phyloP scores from a whole-genome alignment of 306 rosid species.

The Dalbergia cochinchinensis region DNA sequence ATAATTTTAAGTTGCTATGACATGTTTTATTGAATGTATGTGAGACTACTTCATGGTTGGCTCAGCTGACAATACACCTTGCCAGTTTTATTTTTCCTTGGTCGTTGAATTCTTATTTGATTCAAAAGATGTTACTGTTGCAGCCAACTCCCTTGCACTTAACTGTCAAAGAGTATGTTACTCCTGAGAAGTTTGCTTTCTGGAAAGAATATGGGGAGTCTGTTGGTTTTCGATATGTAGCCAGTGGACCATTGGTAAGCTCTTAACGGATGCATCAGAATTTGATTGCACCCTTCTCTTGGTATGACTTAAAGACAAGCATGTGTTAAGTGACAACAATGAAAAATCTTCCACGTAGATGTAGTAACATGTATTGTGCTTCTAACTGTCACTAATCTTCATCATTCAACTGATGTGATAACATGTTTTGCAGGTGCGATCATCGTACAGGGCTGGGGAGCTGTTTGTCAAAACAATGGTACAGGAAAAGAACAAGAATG shows the following conservation, averaged over 20 bases:
- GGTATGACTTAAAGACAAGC: conserved; percentile 2
- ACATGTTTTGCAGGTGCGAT: conserved; percentile 73
- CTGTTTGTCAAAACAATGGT: conserved; percentile 90
- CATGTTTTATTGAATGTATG: conserved; percentile 1
- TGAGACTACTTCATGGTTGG: conserved; percentile 1
- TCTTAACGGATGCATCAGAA: conserved; percentile 29
- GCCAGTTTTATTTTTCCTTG: not conserved
- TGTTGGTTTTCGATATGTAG: conserved; percentile 92
- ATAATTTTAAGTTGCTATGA: conserved; percentile 31
- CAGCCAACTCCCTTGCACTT: conserved; percentile 97
- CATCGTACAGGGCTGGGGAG: conserved; percentile 97
- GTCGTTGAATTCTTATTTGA: conserved; percentile 1
- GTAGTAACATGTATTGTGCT: not conserved
- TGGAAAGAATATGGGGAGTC: conserved; percentile 98
- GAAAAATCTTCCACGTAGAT: not conserved
- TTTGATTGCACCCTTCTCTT: conserved; percentile 34
- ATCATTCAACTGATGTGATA: not conserved
- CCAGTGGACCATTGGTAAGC: conserved; percentile 95
- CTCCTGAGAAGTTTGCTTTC: conserved; percentile 85
- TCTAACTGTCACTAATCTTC: conserved; percentile 21
- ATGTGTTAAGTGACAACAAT: not conserved
- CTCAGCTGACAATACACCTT: conserved; percentile 20
- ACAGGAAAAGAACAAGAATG: conserved; percentile 59
- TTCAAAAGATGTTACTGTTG: conserved; percentile 49
- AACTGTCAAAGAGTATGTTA: conserved; percentile 89